These are phyloP conservation scores for Globisporangium abappressorium DNA, from an alignment of 352 stramenopile genomes.

Conservation along the genomic window DNA sequence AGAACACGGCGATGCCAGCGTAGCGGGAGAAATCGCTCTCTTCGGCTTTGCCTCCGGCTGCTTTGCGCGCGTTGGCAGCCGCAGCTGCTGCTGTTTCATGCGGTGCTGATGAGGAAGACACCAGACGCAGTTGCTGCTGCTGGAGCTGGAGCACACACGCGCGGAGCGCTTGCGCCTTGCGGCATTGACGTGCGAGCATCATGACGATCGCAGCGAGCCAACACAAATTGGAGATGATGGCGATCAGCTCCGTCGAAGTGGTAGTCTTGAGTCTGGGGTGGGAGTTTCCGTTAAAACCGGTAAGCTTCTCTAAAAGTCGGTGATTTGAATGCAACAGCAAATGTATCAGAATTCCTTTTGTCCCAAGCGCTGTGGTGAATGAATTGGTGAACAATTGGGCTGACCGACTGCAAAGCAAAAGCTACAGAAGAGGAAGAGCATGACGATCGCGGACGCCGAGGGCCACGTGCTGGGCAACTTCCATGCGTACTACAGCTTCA, in stretches of 20 bases:
- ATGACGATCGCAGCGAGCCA: not conserved
- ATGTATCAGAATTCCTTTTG: not conserved
- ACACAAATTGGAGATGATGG: not conserved
- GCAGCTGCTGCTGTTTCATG: not conserved
- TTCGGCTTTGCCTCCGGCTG: conserved; percentile 9
- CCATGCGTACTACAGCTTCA: conserved; percentile 86
- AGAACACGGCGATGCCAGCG: conserved; percentile 83
- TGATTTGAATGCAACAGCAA: too few relatives aligned
- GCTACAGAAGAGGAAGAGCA: not conserved
- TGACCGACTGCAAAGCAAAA: not conserved
- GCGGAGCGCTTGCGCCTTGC: conserved; percentile 13
- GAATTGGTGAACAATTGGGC: not conserved
- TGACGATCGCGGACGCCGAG: conserved; percentile 39
- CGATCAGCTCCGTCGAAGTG: not conserved
- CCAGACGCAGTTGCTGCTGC: conserved; percentile 8
- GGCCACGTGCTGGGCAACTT: conserved; percentile 83
- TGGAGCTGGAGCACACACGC: conserved; percentile 3
- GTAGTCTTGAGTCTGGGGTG: not conserved
- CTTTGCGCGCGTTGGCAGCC: not conserved
- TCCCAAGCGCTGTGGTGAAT: not conserved
- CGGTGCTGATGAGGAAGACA: not conserved
- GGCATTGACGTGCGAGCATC: conserved; percentile 18
- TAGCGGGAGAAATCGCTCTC: conserved; percentile 79
- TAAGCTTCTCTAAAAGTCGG: not conserved
- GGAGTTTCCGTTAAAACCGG: not conserved